Percentiles rank a stretch among this genome's conserved stretches.
Conservation (phyloP, 176 grass and related monocot genomes). For the Aegilops umbellulata region DNA sequence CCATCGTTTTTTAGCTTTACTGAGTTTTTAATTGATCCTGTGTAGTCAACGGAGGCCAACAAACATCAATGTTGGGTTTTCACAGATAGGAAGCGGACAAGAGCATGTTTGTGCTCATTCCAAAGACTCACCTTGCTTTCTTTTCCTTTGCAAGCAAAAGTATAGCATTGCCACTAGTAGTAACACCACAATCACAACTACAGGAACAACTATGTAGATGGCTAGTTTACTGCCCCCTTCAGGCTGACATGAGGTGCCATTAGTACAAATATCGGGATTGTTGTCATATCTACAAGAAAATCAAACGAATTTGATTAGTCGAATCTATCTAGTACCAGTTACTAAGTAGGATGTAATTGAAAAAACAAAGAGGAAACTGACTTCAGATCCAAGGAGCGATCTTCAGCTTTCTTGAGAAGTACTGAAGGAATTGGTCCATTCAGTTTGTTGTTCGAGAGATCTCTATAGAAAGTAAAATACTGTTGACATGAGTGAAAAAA, state of each 20-base stretch:
- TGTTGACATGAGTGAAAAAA: not conserved
- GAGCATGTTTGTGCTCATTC: not conserved
- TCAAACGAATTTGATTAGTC: not conserved
- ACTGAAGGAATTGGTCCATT: slow-evolving; percentile 39
- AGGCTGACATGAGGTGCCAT: slow-evolving; percentile 20
- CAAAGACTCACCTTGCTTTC: slow-evolving; percentile 25
- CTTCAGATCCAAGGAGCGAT: slow-evolving; percentile 44
- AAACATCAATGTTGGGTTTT: too few relatives aligned
- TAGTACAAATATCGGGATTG: slow-evolving; percentile 38
- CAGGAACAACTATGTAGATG: slow-evolving; percentile 31
- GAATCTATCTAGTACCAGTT: not conserved
- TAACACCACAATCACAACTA: slow-evolving; percentile 29
- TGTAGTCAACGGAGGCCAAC: too few relatives aligned
- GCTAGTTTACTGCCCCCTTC: slow-evolving; percentile 17
- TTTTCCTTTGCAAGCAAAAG: slow-evolving; percentile 4
- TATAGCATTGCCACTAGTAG: not conserved
- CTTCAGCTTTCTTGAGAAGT: slow-evolving; percentile 34
- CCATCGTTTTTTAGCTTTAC: too few relatives aligned
- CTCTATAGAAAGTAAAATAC: slow-evolving; percentile 27
- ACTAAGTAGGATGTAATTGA: too few relatives aligned
- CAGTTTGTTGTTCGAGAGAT: slow-evolving; percentile 51
- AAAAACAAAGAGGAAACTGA: not conserved
- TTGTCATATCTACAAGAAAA: slow-evolving; percentile 25
- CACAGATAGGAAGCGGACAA: too few relatives aligned
- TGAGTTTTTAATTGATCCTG: too few relatives aligned